Evolutionary conservation across 139 green algal genomes (phyloP).

Genomic region (Haematococcus sp.): DNA sequence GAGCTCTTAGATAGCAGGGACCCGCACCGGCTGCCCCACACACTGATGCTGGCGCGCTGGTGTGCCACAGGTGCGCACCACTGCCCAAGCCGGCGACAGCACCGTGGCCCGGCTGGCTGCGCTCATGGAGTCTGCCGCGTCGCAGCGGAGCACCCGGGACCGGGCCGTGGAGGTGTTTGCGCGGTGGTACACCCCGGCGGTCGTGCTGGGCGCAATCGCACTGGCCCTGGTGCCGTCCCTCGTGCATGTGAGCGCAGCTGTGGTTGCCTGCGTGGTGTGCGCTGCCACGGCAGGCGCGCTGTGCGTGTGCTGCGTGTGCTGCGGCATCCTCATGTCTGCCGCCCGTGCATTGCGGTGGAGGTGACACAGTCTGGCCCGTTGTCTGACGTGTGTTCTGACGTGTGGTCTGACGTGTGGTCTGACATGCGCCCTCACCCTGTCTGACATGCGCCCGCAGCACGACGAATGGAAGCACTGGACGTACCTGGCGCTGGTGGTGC

Average conservation of each 20-base stretch:
- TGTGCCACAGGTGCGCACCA: slow-evolving; percentile 48
- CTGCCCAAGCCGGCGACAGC: slow-evolving; percentile 51
- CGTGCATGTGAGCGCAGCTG: slow-evolving; percentile 8
- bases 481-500: slow-evolving; percentile 72
- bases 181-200: slow-evolving; percentile 69
- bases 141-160: slow-evolving; percentile 48
- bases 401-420: no score
- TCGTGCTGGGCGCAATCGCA: slow-evolving; percentile 57
- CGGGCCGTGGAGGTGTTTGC: slow-evolving; percentile 60
- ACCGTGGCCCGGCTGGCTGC: slow-evolving; percentile 62
- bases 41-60: no score
- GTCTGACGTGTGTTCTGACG: no score
- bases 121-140: slow-evolving; percentile 67
- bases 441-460: no score
- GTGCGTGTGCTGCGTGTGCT: no score
- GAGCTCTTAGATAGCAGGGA: no score
- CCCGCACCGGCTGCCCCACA: no score
- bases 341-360: no score
- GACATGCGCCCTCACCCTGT: background rate
- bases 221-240: slow-evolving; percentile 53
- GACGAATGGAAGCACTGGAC: slow-evolving; percentile 44
- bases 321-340: no score
- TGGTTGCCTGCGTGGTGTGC: no score
- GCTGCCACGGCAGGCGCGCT: no score
- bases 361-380: no score